Evolutionary conservation across 75 land plant species (phyloP).

Genomic region (Pinus taeda): DNA sequence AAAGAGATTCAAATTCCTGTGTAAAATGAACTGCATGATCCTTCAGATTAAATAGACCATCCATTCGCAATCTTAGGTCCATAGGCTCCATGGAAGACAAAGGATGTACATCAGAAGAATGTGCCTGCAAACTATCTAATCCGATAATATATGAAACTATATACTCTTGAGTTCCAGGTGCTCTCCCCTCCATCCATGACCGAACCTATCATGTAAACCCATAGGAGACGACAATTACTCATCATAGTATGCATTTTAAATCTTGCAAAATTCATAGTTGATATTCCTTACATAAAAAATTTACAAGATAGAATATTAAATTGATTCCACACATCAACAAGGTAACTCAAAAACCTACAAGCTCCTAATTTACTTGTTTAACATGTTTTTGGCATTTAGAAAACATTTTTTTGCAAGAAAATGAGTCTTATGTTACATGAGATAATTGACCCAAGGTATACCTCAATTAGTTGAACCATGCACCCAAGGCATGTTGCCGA

Average conservation of each 20-base stretch:
- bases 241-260: neutral
- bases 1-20: conserved; percentile 81
- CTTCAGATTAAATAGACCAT: conserved; percentile 70
- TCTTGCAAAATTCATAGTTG: too few species aligned
- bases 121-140: conserved; percentile 63
- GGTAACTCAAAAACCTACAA: neutral
- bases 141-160: conserved; percentile 85
- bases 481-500: too few species aligned
- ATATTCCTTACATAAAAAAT: neutral
- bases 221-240: neutral
- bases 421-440: too few species aligned
- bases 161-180: conserved; percentile 32
- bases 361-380: neutral
- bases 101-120: conserved; percentile 3
- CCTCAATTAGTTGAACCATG: too few species aligned
- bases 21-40: conserved; percentile 63
- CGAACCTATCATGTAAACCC: conserved; percentile 45
- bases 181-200: conserved; percentile 84
- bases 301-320: neutral
- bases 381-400: neutral
- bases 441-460: too few species aligned
- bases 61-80: conserved; percentile 88
- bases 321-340: neutral
- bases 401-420: too few species aligned
- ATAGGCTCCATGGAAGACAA: neutral